A percentile compares a stretch with the other conserved stretches of the same genome.
Conservation (phyloP, 2,329 filamentous ascomycete genomes). For the Aspergillus sp. region DNA sequence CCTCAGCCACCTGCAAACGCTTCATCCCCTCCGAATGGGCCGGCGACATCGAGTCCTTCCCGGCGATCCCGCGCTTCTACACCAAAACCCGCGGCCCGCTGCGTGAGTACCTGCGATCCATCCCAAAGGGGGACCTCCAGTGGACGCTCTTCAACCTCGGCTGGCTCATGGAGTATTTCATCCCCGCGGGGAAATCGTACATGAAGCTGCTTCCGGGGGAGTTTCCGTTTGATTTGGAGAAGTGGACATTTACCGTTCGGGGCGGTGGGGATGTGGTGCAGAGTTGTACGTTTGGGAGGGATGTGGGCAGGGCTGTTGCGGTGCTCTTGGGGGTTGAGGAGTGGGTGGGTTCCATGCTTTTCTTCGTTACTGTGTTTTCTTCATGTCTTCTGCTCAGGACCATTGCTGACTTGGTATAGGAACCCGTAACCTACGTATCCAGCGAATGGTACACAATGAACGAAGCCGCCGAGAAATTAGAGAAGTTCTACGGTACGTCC, state of each 20-base stretch:
- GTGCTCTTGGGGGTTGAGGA: background rate
- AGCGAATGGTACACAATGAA: slow-evolving; percentile 14
- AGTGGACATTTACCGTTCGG: background rate
- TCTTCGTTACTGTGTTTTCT: background rate
- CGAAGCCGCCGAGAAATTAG: background rate
- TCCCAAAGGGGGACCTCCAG: background rate
- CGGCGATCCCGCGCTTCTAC: slow-evolving; percentile 10
- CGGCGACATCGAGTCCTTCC: slow-evolving; percentile 14
- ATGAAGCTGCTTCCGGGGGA: background rate
- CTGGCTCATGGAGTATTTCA: slow-evolving; percentile 16
- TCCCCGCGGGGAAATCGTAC: background rate
- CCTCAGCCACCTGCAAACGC: slow-evolving; percentile 13
- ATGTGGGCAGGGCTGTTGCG: slow-evolving; percentile 9
- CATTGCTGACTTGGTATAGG: background rate
- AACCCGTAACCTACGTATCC: slow-evolving; percentile 3
- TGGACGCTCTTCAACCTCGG: slow-evolving; percentile 10
- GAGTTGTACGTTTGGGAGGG: slow-evolving; percentile 8
- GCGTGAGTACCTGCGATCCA: background rate
- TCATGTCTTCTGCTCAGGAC: background rate
- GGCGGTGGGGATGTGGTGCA: slow-evolving; percentile 6
- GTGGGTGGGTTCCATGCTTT: background rate
- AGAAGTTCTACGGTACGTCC: slow-evolving; percentile 6
- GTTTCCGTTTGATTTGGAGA: slow-evolving; percentile 9
- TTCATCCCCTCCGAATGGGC: slow-evolving; percentile 18
- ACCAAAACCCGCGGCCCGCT: background rate